These are phyloP conservation scores for Diplodia intermedia DNA, from an alignment of 2,329 filamentous ascomycete genomes.

Conservation along the genomic window DNA sequence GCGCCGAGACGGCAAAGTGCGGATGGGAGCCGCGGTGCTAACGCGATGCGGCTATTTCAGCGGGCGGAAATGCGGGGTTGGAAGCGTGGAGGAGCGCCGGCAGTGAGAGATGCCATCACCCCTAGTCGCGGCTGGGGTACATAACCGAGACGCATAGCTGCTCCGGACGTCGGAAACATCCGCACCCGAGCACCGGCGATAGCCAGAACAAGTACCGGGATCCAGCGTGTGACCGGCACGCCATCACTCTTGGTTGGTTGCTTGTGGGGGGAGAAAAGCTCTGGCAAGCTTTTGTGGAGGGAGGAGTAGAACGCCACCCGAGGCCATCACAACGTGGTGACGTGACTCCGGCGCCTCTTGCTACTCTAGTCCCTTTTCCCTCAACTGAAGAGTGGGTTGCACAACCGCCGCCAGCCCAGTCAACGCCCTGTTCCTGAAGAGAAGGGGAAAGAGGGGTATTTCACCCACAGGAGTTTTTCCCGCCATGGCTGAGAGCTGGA, in stretches of 20 bases:
- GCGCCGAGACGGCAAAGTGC: neutral
- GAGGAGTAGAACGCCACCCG: conserved; percentile 6
- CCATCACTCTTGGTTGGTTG: neutral
- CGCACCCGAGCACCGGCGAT: neutral
- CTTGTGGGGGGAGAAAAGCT: neutral
- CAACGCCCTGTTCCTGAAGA: neutral
- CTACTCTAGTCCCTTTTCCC: neutral
- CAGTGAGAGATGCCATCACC: neutral
- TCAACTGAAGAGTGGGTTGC: neutral
- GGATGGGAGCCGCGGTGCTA: conserved; percentile 11
- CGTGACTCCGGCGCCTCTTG: neutral
- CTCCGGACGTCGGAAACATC: neutral
- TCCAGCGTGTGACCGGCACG: neutral
- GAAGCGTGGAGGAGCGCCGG: neutral
- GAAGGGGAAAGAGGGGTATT: conserved; percentile 7
- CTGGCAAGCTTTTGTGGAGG: conserved; percentile 9
- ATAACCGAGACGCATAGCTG: neutral
- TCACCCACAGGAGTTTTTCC: neutral
- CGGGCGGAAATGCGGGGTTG: conserved; percentile 14
- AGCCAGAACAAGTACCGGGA: neutral
- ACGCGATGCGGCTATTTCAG: neutral
- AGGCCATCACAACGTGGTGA: neutral
- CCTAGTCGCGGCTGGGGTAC: neutral
- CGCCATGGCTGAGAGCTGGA: neutral
- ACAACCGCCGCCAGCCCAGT: no score